Evolutionary conservation across 257 asterid genomes (phyloP).

Genomic region (Henckelia pumila): DNA sequence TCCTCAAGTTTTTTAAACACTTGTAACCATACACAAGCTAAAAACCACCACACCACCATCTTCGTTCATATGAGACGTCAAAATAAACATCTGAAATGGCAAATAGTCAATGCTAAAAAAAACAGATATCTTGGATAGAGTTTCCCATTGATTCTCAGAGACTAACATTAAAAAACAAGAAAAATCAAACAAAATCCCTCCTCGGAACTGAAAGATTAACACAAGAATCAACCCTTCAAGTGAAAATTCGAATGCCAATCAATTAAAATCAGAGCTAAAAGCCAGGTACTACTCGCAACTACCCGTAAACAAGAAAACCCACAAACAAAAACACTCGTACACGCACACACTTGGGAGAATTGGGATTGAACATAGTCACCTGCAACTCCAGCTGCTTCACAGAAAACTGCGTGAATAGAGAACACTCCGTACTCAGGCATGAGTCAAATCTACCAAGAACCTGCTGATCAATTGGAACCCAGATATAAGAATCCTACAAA

Average conservation of each 20-base stretch:
- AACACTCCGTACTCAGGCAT: slow-evolving; percentile 43
- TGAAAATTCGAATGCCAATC: slow-evolving; percentile 25
- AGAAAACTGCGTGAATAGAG: slow-evolving; percentile 48
- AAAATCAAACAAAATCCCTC: not conserved
- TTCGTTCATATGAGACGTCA: too few species aligned
- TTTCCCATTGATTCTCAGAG: not conserved
- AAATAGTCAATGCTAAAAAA: too few species aligned
- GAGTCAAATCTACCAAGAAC: not conserved
- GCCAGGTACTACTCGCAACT: slow-evolving; percentile 5
- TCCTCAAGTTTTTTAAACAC: not conserved
- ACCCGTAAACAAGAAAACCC: slow-evolving; percentile 8
- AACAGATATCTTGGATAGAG: not conserved
- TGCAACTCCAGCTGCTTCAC: slow-evolving; percentile 76
- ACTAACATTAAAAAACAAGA: not conserved
- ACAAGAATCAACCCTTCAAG: slow-evolving; percentile 18
- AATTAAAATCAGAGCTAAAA: not conserved
- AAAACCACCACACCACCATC: too few species aligned
- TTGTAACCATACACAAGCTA: not conserved
- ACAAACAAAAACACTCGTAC: not conserved
- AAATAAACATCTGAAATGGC: too few species aligned
- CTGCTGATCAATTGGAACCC: not conserved
- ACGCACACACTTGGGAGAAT: not conserved
- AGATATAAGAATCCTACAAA: not conserved
- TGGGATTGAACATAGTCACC: slow-evolving; percentile 36
- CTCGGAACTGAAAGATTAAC: not conserved